A percentile compares a stretch with the other conserved stretches of the same genome.
Conservation (phyloP, 345 rosid genomes). For the Melaleuca alternifolia region DNA sequence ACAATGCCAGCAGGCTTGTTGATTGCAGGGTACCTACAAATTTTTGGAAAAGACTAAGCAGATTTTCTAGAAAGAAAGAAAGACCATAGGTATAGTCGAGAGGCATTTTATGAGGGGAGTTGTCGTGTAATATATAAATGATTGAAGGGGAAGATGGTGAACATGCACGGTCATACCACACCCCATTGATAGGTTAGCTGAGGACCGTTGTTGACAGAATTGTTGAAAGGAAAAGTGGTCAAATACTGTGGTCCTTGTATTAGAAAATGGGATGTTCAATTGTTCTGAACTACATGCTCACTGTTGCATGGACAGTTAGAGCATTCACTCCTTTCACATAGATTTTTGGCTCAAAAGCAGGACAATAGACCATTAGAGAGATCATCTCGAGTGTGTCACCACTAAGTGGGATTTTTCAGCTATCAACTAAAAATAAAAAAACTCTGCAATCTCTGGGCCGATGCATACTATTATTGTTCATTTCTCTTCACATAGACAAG, state of each 20-base stretch:
- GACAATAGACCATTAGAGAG: neutral
- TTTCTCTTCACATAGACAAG: neutral
- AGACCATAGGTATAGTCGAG: neutral
- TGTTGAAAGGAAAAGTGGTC: neutral
- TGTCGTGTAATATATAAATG: neutral
- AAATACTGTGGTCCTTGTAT: neutral
- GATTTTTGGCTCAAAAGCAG: neutral
- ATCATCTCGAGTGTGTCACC: neutral
- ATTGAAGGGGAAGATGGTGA: neutral
- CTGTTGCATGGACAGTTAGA: neutral
- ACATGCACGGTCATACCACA: neutral
- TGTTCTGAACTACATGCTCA: neutral
- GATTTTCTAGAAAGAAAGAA: neutral
- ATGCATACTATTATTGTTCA: neutral
- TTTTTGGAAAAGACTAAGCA: neutral
- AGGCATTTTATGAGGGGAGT: neutral
- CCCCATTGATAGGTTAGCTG: neutral
- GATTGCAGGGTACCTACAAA: constrained; percentile 87
- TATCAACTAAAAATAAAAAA: neutral
- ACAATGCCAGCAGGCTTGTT: constrained; percentile 94
- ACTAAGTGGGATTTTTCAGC: neutral
- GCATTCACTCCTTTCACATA: neutral
- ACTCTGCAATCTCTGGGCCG: neutral
- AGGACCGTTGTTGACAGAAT: neutral
- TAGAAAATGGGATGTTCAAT: neutral